Evolutionary conservation across 768 basidiomycete genomes (phyloP).

Genomic region (Termitomyces heimii): DNA sequence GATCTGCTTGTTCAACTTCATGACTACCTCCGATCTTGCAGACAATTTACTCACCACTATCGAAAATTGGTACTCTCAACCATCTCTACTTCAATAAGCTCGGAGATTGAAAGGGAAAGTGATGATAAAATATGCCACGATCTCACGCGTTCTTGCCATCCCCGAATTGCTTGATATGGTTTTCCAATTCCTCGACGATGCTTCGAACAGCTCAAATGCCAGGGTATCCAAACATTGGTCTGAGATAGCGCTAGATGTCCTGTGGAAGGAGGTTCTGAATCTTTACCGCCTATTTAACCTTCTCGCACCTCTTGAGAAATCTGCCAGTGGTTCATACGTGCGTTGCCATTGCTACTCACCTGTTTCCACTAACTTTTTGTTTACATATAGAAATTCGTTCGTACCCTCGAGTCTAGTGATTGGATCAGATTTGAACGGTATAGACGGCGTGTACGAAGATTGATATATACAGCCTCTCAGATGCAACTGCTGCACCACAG

Average conservation of each 20-base stretch:
- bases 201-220: constrained; percentile 38
- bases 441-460: constrained; percentile 38
- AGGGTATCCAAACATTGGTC: constrained; percentile 57
- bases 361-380: not conserved
- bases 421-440: constrained; percentile 55
- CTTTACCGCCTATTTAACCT: constrained; percentile 39
- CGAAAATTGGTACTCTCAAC: no score
- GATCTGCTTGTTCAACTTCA: no score
- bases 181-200: constrained; percentile 38
- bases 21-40: no score
- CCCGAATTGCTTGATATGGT: constrained; percentile 58
- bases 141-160: constrained; percentile 40
- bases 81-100: not conserved
- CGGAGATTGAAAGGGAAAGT: not conserved
- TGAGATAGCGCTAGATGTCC: constrained; percentile 45
- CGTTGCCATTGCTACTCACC: not conserved
- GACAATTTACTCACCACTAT: no score
- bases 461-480: constrained; percentile 21
- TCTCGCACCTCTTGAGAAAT: constrained; percentile 36
- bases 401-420: constrained; percentile 37
- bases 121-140: constrained; percentile 1
- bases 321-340: constrained; percentile 20
- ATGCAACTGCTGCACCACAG: constrained; percentile 21
- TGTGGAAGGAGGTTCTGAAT: constrained; percentile 52
- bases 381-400: constrained; percentile 31